Percentiles rank a stretch among this genome's conserved stretches.
These are phyloP conservation scores for Metschnikowia noctiluminum DNA, from an alignment of 805 yeast species.

Conservation along the genomic window DNA sequence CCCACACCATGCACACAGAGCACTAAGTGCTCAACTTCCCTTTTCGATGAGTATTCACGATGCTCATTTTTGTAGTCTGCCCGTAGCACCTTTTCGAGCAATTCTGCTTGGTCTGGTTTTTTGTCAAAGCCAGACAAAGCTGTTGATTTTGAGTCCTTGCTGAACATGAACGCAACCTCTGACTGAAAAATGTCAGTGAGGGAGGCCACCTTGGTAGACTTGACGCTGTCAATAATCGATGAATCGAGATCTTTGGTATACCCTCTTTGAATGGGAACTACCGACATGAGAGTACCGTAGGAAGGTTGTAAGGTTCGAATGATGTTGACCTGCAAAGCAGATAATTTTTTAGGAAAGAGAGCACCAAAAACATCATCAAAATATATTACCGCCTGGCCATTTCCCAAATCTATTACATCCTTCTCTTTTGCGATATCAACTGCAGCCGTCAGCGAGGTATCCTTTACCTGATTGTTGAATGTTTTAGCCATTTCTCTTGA, in stretches of 20 bases:
- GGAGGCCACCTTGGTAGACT: conserved; percentile 31
- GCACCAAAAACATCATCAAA: conserved; percentile 45
- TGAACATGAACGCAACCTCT: conserved; percentile 26
- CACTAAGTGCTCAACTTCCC: conserved; percentile 59
- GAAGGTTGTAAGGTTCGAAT: conserved; percentile 35
- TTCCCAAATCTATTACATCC: conserved; percentile 28
- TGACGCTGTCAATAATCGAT: conserved; percentile 29
- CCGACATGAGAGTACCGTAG: conserved; percentile 42
- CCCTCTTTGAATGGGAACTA: conserved; percentile 50
- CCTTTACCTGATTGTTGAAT: conserved; percentile 19
- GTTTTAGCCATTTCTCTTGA: conserved; percentile 17
- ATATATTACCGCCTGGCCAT: conserved; percentile 38
- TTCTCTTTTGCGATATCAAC: conserved; percentile 23
- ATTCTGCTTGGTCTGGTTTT: conserved; percentile 16
- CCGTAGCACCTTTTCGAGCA: conserved; percentile 12
- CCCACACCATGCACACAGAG: conserved; percentile 96
- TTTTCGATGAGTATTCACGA: conserved; percentile 1
- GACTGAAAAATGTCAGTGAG: conserved; percentile 30
- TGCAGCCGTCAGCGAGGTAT: conserved; percentile 7
- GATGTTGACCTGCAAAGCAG: conserved; percentile 33
- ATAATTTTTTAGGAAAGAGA: conserved; percentile 44
- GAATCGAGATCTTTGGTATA: conserved; percentile 34
- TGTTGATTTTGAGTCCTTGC: conserved; percentile 16
- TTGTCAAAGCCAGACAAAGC: conserved; percentile 3
- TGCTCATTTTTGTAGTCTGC: conserved; percentile 9